Percentiles rank a stretch among this genome's conserved stretches.
Evolutionary conservation across 1,284 basidiomycete genomes (phyloP).

Genomic region (Papiliotrema nemorosa): DNA sequence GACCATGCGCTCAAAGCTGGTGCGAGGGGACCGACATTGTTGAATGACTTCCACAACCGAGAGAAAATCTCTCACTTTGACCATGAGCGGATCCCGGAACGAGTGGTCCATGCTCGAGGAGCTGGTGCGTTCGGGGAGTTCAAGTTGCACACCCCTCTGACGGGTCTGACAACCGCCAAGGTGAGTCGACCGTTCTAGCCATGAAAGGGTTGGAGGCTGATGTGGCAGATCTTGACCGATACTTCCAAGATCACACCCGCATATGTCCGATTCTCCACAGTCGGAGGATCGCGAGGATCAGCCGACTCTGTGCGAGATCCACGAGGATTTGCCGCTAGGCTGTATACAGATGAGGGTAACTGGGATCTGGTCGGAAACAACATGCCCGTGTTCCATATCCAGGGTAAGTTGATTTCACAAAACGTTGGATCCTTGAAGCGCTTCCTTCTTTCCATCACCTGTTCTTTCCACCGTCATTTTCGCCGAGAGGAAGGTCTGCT

Average conservation of each 20-base stretch:
- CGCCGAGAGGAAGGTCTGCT: no score
- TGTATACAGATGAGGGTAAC: conserved; percentile 74
- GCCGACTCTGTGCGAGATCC: conserved; percentile 65
- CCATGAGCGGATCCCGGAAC: conserved; percentile 81
- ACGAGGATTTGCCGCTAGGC: conserved; percentile 74
- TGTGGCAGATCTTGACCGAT: conserved; percentile 69
- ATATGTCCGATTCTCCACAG: conserved; percentile 78
- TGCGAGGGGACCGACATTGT: conserved; percentile 42
- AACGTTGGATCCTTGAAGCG: no score
- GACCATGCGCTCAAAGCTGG: conserved; percentile 44
- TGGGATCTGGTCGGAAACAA: conserved; percentile 63
- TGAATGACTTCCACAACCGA: conserved; percentile 43
- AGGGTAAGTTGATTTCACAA: no score
- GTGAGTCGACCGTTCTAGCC: conserved; percentile 14
- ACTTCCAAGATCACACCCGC: conserved; percentile 65
- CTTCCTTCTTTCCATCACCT: no score
- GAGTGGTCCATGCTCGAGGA: conserved; percentile 69
- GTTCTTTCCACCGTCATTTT: no score
- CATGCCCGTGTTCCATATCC: conserved; percentile 79
- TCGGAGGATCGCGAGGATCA: conserved; percentile 69
- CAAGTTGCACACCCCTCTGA: conserved; percentile 61
- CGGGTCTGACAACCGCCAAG: conserved; percentile 36
- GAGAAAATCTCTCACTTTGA: conserved; percentile 68
- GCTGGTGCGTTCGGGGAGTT: conserved; percentile 76
- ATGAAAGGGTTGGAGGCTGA: no score